Percentiles rank a stretch among this genome's conserved stretches.
Evolutionary conservation across 164 flowering plant genomes (phyloP).

Genomic region (Vitis amurensis): DNA sequence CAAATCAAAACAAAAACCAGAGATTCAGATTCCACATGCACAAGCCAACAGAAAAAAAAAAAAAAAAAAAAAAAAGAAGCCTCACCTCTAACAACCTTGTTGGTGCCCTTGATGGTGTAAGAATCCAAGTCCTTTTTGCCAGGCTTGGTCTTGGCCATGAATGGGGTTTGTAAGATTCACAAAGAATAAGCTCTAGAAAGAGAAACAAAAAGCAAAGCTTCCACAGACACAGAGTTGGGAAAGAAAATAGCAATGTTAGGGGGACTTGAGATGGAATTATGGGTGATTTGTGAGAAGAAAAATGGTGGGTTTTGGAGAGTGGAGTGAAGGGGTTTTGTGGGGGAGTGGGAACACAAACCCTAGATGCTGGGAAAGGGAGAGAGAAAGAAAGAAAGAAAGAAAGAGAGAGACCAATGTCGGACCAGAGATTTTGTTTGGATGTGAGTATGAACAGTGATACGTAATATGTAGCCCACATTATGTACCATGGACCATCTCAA

Average conservation of each 20-base stretch:
- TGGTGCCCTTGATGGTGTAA: constrained; percentile 44
- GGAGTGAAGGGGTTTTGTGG: background rate
- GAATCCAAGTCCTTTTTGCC: constrained; percentile 38
- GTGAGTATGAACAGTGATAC: constrained; percentile 2
- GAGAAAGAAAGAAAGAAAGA: background rate
- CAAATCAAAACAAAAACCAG: background rate
- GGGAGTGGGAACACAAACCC: constrained; percentile 9
- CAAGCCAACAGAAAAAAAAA: background rate
- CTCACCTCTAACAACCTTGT: constrained; percentile 36
- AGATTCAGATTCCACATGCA: too few species aligned
- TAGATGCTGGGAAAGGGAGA: background rate
- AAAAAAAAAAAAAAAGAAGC: background rate
- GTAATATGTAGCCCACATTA: constrained; percentile 10
- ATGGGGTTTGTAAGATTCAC: background rate
- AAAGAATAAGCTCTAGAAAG: background rate
- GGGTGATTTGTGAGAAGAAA: background rate
- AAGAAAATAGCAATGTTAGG: too few species aligned
- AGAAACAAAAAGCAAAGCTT: background rate
- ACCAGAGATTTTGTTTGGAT: constrained; percentile 5
- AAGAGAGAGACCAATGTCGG: background rate
- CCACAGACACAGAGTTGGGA: too few species aligned
- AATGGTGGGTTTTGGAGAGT: background rate
- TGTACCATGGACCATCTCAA: background rate
- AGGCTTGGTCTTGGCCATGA: constrained; percentile 44
- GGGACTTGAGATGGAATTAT: background rate